Conservation (phyloP, 1,139 yeast genomes). For the Zygosaccharomyces sapae region DNA sequence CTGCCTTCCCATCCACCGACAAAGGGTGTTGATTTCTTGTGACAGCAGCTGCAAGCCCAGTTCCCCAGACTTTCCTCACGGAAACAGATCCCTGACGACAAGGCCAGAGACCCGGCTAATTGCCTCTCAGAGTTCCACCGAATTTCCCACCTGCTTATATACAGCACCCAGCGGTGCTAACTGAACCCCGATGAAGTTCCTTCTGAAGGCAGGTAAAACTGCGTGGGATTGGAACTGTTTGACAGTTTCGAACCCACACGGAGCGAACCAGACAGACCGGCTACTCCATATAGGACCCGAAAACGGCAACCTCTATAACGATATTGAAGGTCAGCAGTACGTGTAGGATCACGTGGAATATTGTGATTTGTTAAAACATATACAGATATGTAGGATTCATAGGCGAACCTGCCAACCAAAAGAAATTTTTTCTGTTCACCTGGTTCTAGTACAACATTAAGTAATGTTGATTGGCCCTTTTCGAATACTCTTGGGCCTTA, state of each 20-base stretch:
- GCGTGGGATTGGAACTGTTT: conserved; percentile 5
- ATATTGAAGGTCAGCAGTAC: neutral
- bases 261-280: neutral
- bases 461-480: conserved; percentile 40
- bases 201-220: conserved; percentile 5
- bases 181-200: neutral
- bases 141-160: conserved; percentile 37
- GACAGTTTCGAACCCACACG: neutral
- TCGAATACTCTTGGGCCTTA: conserved; percentile 40
- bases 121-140: conserved; percentile 36
- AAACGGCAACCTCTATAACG: neutral
- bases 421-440: conserved; percentile 50
- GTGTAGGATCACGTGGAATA: neutral
- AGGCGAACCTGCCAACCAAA: conserved; percentile 55
- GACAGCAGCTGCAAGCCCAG: conserved; percentile 22
- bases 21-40: conserved; percentile 23
- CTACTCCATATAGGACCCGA: conserved; percentile 14
- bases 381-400: neutral
- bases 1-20: conserved; percentile 32
- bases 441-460: conserved; percentile 56
- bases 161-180: too few species aligned
- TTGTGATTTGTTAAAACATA: neutral
- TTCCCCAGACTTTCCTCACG: conserved; percentile 33
- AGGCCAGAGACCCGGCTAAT: conserved; percentile 6
- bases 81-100: conserved; percentile 15